These are phyloP conservation scores for Aspergillus diversus DNA, from an alignment of 495 filamentous ascomycete genomes.

Conservation along the genomic window DNA sequence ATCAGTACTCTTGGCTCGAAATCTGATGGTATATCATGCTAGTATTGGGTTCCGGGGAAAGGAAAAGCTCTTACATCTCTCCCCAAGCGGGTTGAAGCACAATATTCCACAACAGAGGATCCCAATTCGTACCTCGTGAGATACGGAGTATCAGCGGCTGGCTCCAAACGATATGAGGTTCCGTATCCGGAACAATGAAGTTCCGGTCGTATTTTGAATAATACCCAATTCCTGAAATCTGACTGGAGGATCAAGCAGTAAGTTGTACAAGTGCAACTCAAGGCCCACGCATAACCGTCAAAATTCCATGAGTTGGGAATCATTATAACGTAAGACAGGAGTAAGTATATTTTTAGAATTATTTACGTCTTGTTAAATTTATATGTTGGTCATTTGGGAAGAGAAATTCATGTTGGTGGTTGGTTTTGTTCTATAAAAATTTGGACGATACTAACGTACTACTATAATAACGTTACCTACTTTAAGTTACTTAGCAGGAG, in stretches of 20 bases:
- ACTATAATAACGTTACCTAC: no score
- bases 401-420: no score
- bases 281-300: not conserved
- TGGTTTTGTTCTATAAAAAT: no score
- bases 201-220: not conserved
- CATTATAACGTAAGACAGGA: no score
- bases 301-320: not conserved
- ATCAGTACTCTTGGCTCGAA: conserved; percentile 5
- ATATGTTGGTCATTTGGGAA: no score
- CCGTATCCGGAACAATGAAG: conserved; percentile 8
- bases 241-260: not conserved
- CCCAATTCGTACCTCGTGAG: not conserved
- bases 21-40: not conserved
- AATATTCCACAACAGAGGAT: not conserved
- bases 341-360: no score
- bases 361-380: no score
- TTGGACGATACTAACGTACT: no score
- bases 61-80: conserved; percentile 2
- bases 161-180: conserved; percentile 4
- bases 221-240: not conserved
- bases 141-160: not conserved
- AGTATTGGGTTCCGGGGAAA: not conserved
- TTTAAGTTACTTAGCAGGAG: no score
- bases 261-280: not conserved
- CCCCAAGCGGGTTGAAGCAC: not conserved